Evolutionary conservation across 2,329 filamentous ascomycete species (phyloP), one percentile per base, ranked within the genome.

Genomic region (Aureobasidium namibiae): DNA sequence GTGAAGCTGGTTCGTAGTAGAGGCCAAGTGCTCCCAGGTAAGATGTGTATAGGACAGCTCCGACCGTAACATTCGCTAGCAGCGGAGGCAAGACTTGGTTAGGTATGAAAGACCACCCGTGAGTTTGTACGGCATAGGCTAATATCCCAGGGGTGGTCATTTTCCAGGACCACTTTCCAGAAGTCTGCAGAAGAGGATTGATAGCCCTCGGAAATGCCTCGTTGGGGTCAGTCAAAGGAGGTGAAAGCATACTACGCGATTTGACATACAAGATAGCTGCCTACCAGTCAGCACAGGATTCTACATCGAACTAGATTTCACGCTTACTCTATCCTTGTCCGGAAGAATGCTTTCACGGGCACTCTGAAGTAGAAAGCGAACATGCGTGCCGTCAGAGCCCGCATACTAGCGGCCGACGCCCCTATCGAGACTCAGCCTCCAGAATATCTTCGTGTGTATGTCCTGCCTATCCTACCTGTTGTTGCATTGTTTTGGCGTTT

Each of bases 311-410:
- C 24, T 21, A 24, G 16, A 31, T 16, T 56, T 21, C 14, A 26
- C 21, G 79, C 80, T 70, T 91, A 96, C 76, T 96, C 92, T 63
- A 96, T 90, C 61, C 92, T 80, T 1, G 89, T 92, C 62, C 90
- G 84, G 74, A 96, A 95, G 71, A 96, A 96, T 16, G 91, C 89
- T 74, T 96, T 96, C 56, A 91, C 88, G 0, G 92, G 92, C 0
- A 90, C 90, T 60, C 91, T 82, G 70, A 96, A 96, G 75, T 95
- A 96, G 67, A 96, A 96, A 24, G 90, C 87, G 58, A 96, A 82
- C 67, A 90, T 79, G 69, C 95, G 88, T 8, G 90, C 88, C 66
- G 87, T 92, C 63, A 96, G 73, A 29, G 91, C 92, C 48, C 92
- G 87, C 63, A 91, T 88, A 41, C 89, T 84, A 23, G 91, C 91